phyloP scores from a whole-genome alignment of 768 basidiomycete genomes.

The Psilocybe sp. region DNA sequence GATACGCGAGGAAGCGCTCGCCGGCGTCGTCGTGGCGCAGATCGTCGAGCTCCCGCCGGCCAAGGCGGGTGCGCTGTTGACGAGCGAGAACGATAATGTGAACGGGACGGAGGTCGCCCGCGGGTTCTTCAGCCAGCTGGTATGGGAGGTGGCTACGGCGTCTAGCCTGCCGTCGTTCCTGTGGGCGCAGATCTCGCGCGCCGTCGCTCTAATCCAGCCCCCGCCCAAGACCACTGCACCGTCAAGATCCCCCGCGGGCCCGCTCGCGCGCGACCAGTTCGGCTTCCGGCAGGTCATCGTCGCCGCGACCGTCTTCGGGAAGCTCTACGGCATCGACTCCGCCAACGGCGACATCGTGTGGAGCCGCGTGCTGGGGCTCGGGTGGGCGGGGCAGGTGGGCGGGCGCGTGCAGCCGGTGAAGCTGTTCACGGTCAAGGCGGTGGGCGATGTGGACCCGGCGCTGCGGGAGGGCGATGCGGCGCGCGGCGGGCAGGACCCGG shows the following conservation, averaged over 20 bases:
- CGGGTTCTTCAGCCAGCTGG: too few relatives aligned
- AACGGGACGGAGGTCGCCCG: too few relatives aligned
- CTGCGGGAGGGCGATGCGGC: too few relatives aligned
- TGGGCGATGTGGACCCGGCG: conserved; percentile 38
- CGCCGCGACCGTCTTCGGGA: conserved; percentile 66
- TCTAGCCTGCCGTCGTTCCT: too few relatives aligned
- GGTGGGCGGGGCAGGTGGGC: conserved; percentile 58
- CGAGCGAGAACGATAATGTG: conserved; percentile 32
- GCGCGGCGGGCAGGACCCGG: conserved; percentile 30
- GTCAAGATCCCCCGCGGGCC: conserved; percentile 31
- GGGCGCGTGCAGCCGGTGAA: conserved; percentile 57
- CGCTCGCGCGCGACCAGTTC: conserved; percentile 67
- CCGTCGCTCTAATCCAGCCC: conserved; percentile 66
- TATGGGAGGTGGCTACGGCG: too few relatives aligned
- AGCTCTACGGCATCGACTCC: conserved; percentile 81
- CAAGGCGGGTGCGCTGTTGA: conserved; percentile 26
- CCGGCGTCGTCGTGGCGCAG: conserved; percentile 58
- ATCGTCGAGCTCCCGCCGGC: conserved; percentile 79
- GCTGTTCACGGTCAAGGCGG: conserved; percentile 52
- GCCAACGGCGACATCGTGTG: conserved; percentile 76
- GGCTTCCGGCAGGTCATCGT: conserved; percentile 87
- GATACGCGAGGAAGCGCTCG: conserved; percentile 79
- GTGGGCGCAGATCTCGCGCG: conserved; percentile 35
- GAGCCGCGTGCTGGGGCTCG: conserved; percentile 74
- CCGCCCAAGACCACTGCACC: conserved; percentile 36